These are phyloP conservation scores for Colletotrichum orchidophilum DNA, from an alignment of 2,329 filamentous ascomycete genomes.

Conservation along the genomic window DNA sequence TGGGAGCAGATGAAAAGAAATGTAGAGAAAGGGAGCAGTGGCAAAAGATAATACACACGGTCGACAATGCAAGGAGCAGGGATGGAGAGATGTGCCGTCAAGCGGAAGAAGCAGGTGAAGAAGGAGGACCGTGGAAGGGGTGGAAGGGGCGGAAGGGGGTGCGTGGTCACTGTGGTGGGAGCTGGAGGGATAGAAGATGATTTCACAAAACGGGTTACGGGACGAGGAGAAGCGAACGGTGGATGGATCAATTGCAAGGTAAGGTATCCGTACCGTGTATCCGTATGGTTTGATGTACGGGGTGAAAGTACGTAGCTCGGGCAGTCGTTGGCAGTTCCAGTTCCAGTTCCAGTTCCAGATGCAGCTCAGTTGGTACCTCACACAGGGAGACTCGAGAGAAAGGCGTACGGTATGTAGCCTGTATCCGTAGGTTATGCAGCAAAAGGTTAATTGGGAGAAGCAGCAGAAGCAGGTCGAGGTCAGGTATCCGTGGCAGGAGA, in stretches of 20 bases:
- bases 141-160: not conserved
- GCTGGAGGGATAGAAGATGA: constrained; percentile 17
- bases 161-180: constrained; percentile 9
- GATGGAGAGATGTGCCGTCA: not conserved
- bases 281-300: not conserved
- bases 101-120: not conserved
- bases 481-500: not conserved
- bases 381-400: not conserved
- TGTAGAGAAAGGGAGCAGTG: constrained; percentile 13
- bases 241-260: not conserved
- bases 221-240: constrained; percentile 1
- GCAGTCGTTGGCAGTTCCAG: too few relatives aligned
- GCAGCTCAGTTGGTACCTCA: too few relatives aligned
- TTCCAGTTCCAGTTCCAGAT: too few relatives aligned
- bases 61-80: constrained; percentile 29
- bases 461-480: not conserved
- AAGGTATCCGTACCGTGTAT: too few relatives aligned
- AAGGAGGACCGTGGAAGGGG: not conserved
- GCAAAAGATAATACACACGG: constrained; percentile 25
- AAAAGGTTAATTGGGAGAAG: not conserved
- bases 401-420: not conserved
- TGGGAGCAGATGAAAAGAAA: not conserved
- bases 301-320: too few relatives aligned
- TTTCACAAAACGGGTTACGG: constrained; percentile 23
- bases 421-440: not conserved